These are phyloP conservation scores for Ziziphus jujuba DNA, from an alignment of 306 rosid genomes.

Conservation along the genomic window DNA sequence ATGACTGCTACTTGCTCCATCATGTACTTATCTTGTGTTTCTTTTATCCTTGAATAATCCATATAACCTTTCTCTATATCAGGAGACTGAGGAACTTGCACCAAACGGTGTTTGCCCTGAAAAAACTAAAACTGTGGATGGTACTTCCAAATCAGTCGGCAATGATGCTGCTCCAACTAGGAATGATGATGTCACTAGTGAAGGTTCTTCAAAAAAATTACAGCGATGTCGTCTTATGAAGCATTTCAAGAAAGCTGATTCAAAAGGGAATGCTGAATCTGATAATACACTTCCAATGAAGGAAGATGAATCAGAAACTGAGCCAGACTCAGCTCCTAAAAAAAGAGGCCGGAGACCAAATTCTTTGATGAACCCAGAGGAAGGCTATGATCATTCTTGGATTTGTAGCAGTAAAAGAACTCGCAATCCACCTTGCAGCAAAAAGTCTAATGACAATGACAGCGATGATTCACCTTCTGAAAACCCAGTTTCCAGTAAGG, in stretches of 20 bases:
- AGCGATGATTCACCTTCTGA: slow-evolving; percentile 25
- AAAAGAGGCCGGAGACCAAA: slow-evolving; percentile 75
- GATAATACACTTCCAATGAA: slow-evolving; percentile 19
- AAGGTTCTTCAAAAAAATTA: slow-evolving; percentile 30
- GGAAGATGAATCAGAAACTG: slow-evolving; percentile 34
- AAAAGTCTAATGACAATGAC: slow-evolving; percentile 28
- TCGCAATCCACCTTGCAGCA: slow-evolving; percentile 22
- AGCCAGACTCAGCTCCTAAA: slow-evolving; percentile 37
- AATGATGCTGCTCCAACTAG: slow-evolving; percentile 24
- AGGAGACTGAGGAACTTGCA: slow-evolving; percentile 42
- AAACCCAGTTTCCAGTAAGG: slow-evolving; percentile 17
- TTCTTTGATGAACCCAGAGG: slow-evolving; percentile 65
- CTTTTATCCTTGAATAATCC: background rate
- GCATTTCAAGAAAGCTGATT: slow-evolving; percentile 29
- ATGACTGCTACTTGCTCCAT: slow-evolving; percentile 15
- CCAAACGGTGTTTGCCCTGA: slow-evolving; percentile 20
- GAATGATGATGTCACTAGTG: slow-evolving; percentile 20
- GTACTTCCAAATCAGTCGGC: slow-evolving; percentile 13
- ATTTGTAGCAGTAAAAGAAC: slow-evolving; percentile 31
- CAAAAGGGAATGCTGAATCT: slow-evolving; percentile 19
- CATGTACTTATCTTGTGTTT: slow-evolving; percentile 1
- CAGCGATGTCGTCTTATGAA: slow-evolving; percentile 17
- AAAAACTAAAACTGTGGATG: slow-evolving; percentile 27
- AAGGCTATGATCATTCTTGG: slow-evolving; percentile 68
- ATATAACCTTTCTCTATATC: slow-evolving; percentile 17